phyloP scores from a whole-genome alignment of 169 alveolate species.

The Plasmodium falciparum region DNA sequence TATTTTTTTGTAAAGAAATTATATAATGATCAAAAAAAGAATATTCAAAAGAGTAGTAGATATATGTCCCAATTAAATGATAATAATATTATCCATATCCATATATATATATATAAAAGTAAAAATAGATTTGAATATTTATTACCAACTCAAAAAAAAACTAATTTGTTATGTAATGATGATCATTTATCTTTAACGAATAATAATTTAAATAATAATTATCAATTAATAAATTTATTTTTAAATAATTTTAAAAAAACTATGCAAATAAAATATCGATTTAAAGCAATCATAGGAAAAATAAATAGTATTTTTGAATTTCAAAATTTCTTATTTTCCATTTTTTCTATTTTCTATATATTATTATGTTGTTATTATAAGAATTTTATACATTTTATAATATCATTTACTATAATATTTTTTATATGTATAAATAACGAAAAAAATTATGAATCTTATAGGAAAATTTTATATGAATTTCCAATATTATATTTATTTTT shows the following conservation, averaged over 20 bases:
- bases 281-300: slow-evolving; percentile 29
- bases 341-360: slow-evolving; percentile 47
- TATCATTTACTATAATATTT: slow-evolving; percentile 37
- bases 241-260: slow-evolving; percentile 57
- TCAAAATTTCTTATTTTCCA: slow-evolving; percentile 41
- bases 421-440: slow-evolving; percentile 43
- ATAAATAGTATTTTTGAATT: slow-evolving; percentile 60
- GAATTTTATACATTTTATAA: slow-evolving; percentile 50
- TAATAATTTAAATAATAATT: slow-evolving; percentile 61
- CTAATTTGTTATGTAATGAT: slow-evolving; percentile 40
- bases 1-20: slow-evolving; percentile 69
- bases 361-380: slow-evolving; percentile 60
- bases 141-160: slow-evolving; percentile 33
- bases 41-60: slow-evolving; percentile 27
- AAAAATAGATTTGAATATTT: slow-evolving; percentile 68
- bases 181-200: slow-evolving; percentile 33
- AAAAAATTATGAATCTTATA: slow-evolving; percentile 58
- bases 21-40: slow-evolving; percentile 55
- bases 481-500: slow-evolving; percentile 61
- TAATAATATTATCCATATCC: slow-evolving; percentile 25
- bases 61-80: slow-evolving; percentile 39
- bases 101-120: slow-evolving; percentile 71
- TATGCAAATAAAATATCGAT: slow-evolving; percentile 62
- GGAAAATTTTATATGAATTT: slow-evolving; percentile 32
- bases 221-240: slow-evolving; percentile 57